Conservation (phyloP, 768 basidiomycete species). For the Podaxis pistillaris region DNA sequence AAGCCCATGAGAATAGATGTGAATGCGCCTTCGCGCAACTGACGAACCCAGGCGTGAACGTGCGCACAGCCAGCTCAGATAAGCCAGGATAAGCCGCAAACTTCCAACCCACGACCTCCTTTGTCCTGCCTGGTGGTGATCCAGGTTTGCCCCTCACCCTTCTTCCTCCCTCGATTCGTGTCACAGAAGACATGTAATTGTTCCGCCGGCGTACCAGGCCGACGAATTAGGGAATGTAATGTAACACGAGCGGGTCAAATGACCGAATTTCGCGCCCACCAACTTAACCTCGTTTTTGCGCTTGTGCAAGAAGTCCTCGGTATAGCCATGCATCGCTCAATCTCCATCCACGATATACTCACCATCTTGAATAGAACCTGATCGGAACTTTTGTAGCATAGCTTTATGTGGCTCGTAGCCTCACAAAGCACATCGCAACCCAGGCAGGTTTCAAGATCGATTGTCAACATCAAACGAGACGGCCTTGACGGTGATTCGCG, state of each 20-base stretch:
- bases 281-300: not conserved
- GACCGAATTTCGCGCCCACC: not conserved
- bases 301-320: not conserved
- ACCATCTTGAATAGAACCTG: not conserved
- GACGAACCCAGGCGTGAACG: not conserved
- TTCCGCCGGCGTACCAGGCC: conserved; percentile 2
- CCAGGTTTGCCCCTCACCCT: not conserved
- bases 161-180: conserved; percentile 7
- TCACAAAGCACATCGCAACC: not conserved
- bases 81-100: not conserved
- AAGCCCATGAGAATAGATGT: not conserved
- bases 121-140: not conserved
- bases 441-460: not conserved
- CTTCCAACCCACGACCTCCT: not conserved
- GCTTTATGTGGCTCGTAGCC: not conserved
- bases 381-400: conserved; percentile 4
- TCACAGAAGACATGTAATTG: conserved; percentile 4
- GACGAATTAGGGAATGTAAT: not conserved
- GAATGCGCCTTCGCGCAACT: not conserved
- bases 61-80: not conserved
- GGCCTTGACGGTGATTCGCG: not conserved
- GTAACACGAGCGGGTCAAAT: not conserved
- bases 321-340: not conserved
- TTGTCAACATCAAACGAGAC: not conserved
- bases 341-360: not conserved